phyloP scores from a whole-genome alignment of 768 basidiomycete genomes.

The Aureoboletus auriporus region DNA sequence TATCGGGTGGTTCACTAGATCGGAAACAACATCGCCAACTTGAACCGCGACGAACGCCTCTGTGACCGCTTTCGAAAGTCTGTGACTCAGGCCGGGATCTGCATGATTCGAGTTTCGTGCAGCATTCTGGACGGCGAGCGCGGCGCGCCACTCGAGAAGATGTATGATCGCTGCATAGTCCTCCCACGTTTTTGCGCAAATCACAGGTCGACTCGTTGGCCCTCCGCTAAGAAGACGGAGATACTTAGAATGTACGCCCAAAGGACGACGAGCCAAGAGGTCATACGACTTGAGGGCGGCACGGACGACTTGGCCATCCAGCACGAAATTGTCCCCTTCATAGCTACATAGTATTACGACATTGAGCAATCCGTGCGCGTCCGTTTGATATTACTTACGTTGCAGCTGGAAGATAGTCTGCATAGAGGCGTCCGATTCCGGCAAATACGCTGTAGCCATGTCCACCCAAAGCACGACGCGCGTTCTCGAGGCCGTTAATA shows the following conservation, averaged over 20 bases:
- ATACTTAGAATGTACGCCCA: constrained; percentile 34
- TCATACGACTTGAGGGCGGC: constrained; percentile 60
- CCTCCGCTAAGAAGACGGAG: constrained; percentile 45
- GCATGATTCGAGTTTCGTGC: constrained; percentile 32
- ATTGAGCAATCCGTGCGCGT: not conserved
- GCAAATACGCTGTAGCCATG: constrained; percentile 72
- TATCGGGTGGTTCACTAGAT: constrained; percentile 17
- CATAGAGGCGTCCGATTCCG: constrained; percentile 62
- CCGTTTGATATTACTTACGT: constrained; percentile 42
- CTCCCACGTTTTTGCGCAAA: constrained; percentile 31
- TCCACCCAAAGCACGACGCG: constrained; percentile 70
- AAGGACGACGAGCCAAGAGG: constrained; percentile 35
- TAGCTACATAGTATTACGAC: constrained; percentile 36
- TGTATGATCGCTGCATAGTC: constrained; percentile 37
- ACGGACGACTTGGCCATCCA: constrained; percentile 71
- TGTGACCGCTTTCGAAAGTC: constrained; percentile 58
- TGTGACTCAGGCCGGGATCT: constrained; percentile 55
- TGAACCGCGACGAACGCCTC: constrained; percentile 65
- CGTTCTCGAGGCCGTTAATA: constrained; percentile 58
- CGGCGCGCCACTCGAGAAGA: constrained; percentile 65
- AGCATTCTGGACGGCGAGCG: constrained; percentile 45
- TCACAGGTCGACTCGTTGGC: constrained; percentile 15
- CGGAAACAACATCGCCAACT: constrained; percentile 46
- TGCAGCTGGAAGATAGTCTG: constrained; percentile 58
- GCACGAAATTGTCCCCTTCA: constrained; percentile 78